Evolutionary conservation across 176 grass and related monocot species (phyloP), one percentile per base, ranked within the genome.

Genomic region (Triticum turgidum): DNA sequence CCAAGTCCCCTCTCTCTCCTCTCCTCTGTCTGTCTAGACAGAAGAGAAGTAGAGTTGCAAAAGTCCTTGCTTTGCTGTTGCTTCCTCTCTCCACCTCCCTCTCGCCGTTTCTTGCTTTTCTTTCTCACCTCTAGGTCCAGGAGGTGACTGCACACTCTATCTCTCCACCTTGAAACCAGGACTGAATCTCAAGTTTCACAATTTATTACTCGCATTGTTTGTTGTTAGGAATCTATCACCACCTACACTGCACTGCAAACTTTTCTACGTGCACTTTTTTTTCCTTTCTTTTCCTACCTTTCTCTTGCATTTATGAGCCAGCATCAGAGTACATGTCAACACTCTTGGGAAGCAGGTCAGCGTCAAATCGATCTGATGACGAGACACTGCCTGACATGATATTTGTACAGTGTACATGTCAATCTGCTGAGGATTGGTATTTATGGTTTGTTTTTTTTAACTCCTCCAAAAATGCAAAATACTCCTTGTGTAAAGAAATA

Each of bases 191-290:
- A 79, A 42, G 59, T 18, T 51, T 76, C 61, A 27, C 7, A 52
- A 77, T 67, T 77, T 33, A 77, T 38, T 54, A 51, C 72, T 75
- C 70, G 0, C 9, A 77, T 61, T 35, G 72, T 85, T 65, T 66
- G 30, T 56, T 56, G 59, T 49, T 87, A n/a, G 59, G 78, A 76
- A 76, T 87, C 78, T 67, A 21, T 76, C 73, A 18, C 37, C 69
- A 82, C 32, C 69, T 66, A 24, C 41, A 17, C 15, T 52, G 14
- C 49, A 52, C 12, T 74, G 59, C 44, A 42, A 54, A 76, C 3
- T 66, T 75, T 87, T 63, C 21, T 32, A 20, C 5, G 20, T 25
- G 2, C 72, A 6, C 25, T 7, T 7, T 51, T 45, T 73, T 14
- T 21, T 5, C 14, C 49, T 65, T 41, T 25, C 30, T 38, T 75